These are phyloP conservation scores for Pythium pyrilobum DNA, from an alignment of 352 stramenopile genomes.

Conservation along the genomic window DNA sequence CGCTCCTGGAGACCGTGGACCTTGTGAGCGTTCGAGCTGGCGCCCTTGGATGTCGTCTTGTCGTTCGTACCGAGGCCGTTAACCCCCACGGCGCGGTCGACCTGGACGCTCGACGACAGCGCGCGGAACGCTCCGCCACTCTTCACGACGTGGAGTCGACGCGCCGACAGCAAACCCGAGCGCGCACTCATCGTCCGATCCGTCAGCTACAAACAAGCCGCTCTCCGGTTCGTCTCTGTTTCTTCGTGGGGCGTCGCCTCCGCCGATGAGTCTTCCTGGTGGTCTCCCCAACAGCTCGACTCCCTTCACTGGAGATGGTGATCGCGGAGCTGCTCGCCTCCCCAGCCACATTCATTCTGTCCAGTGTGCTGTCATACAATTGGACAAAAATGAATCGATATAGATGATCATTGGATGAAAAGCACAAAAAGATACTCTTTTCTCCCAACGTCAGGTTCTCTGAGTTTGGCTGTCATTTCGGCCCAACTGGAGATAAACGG, in stretches of 20 bases:
- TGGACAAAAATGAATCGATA: conserved; percentile 9
- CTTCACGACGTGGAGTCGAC: conserved; percentile 3
- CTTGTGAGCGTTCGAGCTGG: conserved; percentile 1
- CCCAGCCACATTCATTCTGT: conserved; percentile 21
- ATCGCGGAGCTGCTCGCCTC: conserved; percentile 2
- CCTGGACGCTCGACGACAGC: conserved; percentile 19
- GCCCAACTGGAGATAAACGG: neutral
- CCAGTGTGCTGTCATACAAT: neutral
- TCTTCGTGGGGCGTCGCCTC: too few species aligned
- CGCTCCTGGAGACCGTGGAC: conserved; percentile 21
- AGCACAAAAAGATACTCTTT: neutral
- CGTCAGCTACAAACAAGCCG: too few species aligned
- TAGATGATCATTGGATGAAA: conserved; percentile 7
- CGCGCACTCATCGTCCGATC: conserved; percentile 13
- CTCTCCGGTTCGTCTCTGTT: too few species aligned
- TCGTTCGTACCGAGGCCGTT: conserved; percentile 12
- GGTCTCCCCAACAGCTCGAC: too few species aligned
- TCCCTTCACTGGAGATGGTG: neutral
- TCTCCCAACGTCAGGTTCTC: conserved; percentile 11
- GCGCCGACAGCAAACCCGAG: conserved; percentile 3
- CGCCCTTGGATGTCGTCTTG: neutral
- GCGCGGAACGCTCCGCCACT: conserved; percentile 1
- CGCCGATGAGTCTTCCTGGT: too few species aligned
- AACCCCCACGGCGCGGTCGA: conserved; percentile 9
- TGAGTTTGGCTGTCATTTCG: conserved; percentile 3